Evolutionary conservation across 768 basidiomycete genomes (phyloP).

Genomic region (Termitomyces titanicus): DNA sequence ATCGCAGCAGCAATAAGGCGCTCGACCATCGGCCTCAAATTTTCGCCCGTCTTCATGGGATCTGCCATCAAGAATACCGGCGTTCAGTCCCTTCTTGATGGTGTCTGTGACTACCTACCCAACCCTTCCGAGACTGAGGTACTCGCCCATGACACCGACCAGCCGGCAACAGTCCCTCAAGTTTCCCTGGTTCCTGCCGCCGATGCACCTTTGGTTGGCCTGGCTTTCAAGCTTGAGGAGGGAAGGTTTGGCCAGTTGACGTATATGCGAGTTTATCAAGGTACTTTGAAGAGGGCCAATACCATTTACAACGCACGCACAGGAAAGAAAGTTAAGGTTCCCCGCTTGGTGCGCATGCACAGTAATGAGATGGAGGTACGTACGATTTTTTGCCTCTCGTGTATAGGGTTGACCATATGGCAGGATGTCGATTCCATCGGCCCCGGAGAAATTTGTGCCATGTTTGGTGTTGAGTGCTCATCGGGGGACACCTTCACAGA

Average conservation of each 20-base stretch:
- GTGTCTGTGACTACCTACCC: constrained; percentile 93
- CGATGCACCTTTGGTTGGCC: constrained; percentile 81
- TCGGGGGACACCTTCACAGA: constrained; percentile 98
- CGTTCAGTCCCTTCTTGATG: constrained; percentile 91
- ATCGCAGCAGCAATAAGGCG: constrained; percentile 86
- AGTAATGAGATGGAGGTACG: constrained; percentile 96
- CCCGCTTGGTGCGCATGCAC: constrained; percentile 95
- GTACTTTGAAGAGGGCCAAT: constrained; percentile 80
- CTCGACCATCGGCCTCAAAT: constrained; percentile 82
- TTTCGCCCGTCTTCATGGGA: constrained; percentile 95
- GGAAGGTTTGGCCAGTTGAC: constrained; percentile 96
- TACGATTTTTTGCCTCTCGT: constrained; percentile 14
- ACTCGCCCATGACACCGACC: constrained; percentile 79
- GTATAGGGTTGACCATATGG: background rate
- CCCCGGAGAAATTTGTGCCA: constrained; percentile 98
- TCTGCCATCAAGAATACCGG: constrained; percentile 97
- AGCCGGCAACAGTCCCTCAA: constrained; percentile 58
- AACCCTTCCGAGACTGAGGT: constrained; percentile 78
- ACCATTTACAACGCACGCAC: constrained; percentile 90
- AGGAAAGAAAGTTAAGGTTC: constrained; percentile 97
- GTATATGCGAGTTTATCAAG: constrained; percentile 98
- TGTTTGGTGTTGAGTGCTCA: constrained; percentile 98
- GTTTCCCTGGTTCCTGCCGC: constrained; percentile 81
- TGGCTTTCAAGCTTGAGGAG: constrained; percentile 99
- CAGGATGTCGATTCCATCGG: constrained; percentile 92